Evolutionary conservation across 2,329 filamentous ascomycete species (phyloP), one percentile per base, ranked within the genome.

Genomic region (Knoxdaviesia proteae): DNA sequence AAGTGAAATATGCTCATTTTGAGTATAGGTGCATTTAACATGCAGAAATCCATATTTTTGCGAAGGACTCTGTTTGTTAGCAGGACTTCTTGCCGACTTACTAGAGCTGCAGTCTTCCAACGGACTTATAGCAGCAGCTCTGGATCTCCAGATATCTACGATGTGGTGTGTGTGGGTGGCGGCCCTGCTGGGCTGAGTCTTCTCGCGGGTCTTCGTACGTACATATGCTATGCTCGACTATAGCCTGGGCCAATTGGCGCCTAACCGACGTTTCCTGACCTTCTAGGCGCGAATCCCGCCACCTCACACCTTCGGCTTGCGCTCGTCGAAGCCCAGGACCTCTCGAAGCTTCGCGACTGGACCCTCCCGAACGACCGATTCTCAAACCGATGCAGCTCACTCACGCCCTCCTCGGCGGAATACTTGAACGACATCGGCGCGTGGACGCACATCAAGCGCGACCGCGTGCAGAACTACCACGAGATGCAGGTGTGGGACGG

Each of bases 401-500:
- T 98, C 44, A 98, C 90, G 0, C 88, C 88, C 0, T 71, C 80
- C 0, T 94, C 87, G 0, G 80, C 84, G n/a, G 69, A 68, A 4
- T 94, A 90, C 53, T 69, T 96, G 48, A 69, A 83, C 54, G 65
- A 70, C 5, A 90, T 93, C 47, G 90, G 88, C 34, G 86, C 80
- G 41, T 96, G 88, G 90, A 55, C 67, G 6, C 76, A 92, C 54
- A 64, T 94, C 47, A 70, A 82, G 50, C 62, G 67, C 37, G 65
- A 73, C 5, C 75, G 90, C 33, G 74, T 90, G 34, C 87, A 94
- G 62, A 71, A 77, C 1, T 98, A 94, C 58, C 78, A 92, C 46
- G 82, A 88, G 52, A 98, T 98, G 90, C 81, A 94, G 58, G 90
- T 96, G 33, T 98, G 92, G 90, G 90, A 98, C 58, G 92, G 88